Base-by-base conservation (phyloP, 441 rosid species). In the Arabidopsis lyrata region DNA sequence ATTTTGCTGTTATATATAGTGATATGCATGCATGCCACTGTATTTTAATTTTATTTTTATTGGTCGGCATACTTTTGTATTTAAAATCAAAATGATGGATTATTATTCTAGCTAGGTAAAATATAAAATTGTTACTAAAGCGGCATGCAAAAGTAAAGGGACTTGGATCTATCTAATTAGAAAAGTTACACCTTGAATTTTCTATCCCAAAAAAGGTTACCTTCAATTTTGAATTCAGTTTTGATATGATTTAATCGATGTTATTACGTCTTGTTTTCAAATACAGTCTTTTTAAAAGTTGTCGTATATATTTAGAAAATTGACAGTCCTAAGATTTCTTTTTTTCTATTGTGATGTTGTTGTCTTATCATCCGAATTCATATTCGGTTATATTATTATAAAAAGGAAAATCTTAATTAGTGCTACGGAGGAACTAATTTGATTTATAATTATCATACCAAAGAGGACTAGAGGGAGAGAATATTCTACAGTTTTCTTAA, bases 401-500 rank as follows among this genome's bases (percentile, higher is more conserved):
- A 29, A 29, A 29, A 29, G 31, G 4, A 29, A 29, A 29, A 29
- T 29, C 18, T 14, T 55, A 29, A 24, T 24, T 24, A 0, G 38
- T 31, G 18, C 31, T 29, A 24, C 3, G 8, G 41, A 50, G 24
- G n/a, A 56, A 34, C 14, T 34, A 56, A 15, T 32, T 32, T 56
- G 14, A 34, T 8, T 15, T 5, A 32, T 38, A 63, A 32, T 24
- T 63, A 29, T 29, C 4, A 63, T 53, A 42, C 16, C 8, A 66
- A 48, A 56, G 36, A 48, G 24, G 24, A 56, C 24, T 13, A 35
- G 4, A 32, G 50, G 5, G 11, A 65, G 60, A 59, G 73, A 67
- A 68, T 67, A 60, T 59, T 67, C 56, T 11, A 27, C 24, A 49
- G 74, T 62, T 75, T 75, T 75, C 75, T 76, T 69, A 76, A 76